Conservation (phyloP, 176 grass and related monocot genomes). For the Musa beccarii region DNA sequence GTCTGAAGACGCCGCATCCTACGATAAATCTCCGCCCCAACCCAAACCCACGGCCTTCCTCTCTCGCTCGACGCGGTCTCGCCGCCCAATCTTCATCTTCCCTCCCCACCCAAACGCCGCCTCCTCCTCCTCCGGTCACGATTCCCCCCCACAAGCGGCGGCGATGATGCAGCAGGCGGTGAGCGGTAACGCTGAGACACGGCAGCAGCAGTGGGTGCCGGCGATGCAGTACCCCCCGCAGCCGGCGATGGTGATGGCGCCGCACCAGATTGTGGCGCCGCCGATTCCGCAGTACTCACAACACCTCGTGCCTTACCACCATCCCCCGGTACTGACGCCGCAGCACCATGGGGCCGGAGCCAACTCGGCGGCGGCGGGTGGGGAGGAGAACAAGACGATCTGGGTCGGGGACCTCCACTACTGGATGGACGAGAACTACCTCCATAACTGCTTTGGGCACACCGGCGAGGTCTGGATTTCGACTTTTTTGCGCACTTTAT, state of each 20-base stretch:
- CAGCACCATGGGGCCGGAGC: slow-evolving; percentile 17
- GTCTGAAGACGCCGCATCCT: background rate
- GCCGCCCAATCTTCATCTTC: background rate
- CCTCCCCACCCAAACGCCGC: background rate
- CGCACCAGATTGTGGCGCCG: slow-evolving; percentile 54
- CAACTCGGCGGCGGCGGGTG: slow-evolving; percentile 24
- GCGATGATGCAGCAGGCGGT: slow-evolving; percentile 61
- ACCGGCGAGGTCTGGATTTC: slow-evolving; percentile 72
- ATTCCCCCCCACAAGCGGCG: background rate
- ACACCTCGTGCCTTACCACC: slow-evolving; percentile 72
- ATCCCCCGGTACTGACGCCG: slow-evolving; percentile 25
- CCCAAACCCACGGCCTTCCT: background rate
- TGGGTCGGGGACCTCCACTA: slow-evolving; percentile 99
- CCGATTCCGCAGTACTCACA: slow-evolving; percentile 58
- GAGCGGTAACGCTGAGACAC: slow-evolving; percentile 33
- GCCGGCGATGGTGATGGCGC: slow-evolving; percentile 72
- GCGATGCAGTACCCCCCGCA: slow-evolving; percentile 55
- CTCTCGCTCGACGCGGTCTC: background rate
- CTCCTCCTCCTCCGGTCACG: background rate
- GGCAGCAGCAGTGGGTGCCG: slow-evolving; percentile 33
- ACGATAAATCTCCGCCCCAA: background rate
- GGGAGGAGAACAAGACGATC: slow-evolving; percentile 93
- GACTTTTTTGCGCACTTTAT: background rate
- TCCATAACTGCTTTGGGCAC: slow-evolving; percentile 84
- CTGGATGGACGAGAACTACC: slow-evolving; percentile 99